These are phyloP conservation scores for Diaporthe velutina DNA, from an alignment of 2,329 filamentous ascomycete species.

Conservation along the genomic window DNA sequence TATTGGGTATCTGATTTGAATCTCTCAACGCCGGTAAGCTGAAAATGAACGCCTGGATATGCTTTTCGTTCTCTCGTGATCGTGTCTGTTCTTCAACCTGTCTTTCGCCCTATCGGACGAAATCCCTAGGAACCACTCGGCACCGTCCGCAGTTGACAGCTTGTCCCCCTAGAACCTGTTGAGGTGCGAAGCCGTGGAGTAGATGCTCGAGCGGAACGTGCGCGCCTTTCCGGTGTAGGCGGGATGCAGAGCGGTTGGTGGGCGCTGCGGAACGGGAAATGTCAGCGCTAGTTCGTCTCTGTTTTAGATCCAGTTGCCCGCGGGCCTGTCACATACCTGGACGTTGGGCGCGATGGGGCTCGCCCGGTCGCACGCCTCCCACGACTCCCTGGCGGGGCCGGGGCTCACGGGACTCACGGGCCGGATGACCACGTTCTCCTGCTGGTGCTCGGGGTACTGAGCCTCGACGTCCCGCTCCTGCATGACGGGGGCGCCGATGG, in stretches of 20 bases:
- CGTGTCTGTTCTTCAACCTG: not conserved
- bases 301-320: slow-evolving; percentile 5
- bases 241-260: slow-evolving; percentile 70
- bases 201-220: slow-evolving; percentile 44
- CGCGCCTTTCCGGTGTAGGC: slow-evolving; percentile 57
- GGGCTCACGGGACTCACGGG: slow-evolving; percentile 31
- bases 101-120: not conserved
- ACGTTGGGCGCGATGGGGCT: slow-evolving; percentile 70
- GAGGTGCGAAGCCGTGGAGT: slow-evolving; percentile 64
- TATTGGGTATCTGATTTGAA: slow-evolving; percentile 22
- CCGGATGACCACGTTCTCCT: slow-evolving; percentile 28
- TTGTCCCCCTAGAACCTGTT: slow-evolving; percentile 56
- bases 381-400: slow-evolving; percentile 29
- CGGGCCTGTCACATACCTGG: slow-evolving; percentile 39
- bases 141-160: not conserved
- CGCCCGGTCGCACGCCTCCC: slow-evolving; percentile 51
- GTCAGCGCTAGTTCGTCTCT: slow-evolving; percentile 21
- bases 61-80: slow-evolving; percentile 16
- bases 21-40: slow-evolving; percentile 24
- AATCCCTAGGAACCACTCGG: not conserved
- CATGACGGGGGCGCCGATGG: slow-evolving; percentile 46
- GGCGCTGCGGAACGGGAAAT: slow-evolving; percentile 52
- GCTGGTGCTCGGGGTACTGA: slow-evolving; percentile 45
- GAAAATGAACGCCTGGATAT: slow-evolving; percentile 19
- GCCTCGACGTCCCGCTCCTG: slow-evolving; percentile 51